phyloP scores from a whole-genome alignment of 768 basidiomycete species.

The Boletellus ananiceps region DNA sequence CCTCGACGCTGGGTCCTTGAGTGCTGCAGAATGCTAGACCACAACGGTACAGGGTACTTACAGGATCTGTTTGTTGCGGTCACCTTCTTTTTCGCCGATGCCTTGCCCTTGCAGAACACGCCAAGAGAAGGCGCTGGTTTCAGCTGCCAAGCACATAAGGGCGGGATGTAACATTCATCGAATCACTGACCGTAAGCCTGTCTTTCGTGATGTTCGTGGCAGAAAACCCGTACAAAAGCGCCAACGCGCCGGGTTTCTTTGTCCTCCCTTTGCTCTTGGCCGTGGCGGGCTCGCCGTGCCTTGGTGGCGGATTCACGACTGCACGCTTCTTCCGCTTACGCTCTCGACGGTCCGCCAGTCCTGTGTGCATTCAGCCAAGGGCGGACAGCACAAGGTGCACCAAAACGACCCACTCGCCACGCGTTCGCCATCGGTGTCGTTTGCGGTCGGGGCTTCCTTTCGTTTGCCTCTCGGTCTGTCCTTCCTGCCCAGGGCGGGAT shows the following conservation, averaged over 20 bases:
- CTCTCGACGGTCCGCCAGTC: constrained; percentile 61
- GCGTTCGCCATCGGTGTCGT: constrained; percentile 33
- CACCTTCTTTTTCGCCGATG: constrained; percentile 27
- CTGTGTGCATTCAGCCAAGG: constrained; percentile 31
- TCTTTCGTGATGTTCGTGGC: constrained; percentile 35
- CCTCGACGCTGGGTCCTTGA: constrained; percentile 11
- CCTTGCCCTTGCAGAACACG: constrained; percentile 36
- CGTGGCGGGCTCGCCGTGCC: constrained; percentile 6
- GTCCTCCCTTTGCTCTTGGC: constrained; percentile 11
- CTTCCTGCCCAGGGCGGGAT: constrained; percentile 7
- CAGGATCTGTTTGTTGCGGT: constrained; percentile 10
- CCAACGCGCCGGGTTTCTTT: constrained; percentile 28
- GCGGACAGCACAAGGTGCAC: neutral
- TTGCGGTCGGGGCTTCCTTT: constrained; percentile 11
- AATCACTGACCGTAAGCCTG: constrained; percentile 32
- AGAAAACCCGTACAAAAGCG: constrained; percentile 36
- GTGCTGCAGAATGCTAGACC: neutral
- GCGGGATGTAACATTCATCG: neutral
- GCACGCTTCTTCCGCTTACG: constrained; percentile 55
- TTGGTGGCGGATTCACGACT: constrained; percentile 37
- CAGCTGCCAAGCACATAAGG: constrained; percentile 21
- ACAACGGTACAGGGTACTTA: constrained; percentile 3
- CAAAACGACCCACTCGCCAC: constrained; percentile 31
- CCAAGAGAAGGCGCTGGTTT: constrained; percentile 28
- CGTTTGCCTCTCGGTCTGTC: constrained; percentile 26